Percentiles rank a stretch among this genome's conserved stretches.
phyloP scores from a whole-genome alignment of 2,329 filamentous ascomycete genomes.

The Neurospora crassa region DNA sequence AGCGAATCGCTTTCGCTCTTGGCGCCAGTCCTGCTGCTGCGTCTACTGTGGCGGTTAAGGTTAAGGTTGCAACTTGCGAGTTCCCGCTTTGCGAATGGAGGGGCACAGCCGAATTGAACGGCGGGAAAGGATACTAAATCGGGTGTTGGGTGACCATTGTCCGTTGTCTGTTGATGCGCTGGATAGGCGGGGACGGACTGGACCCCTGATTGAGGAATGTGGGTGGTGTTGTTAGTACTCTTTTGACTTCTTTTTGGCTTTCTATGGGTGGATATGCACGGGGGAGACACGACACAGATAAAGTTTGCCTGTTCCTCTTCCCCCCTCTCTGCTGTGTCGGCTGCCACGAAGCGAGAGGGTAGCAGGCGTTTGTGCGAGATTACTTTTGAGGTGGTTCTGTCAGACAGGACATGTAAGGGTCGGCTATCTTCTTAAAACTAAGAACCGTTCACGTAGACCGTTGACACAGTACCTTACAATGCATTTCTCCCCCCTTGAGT shows the following conservation, averaged over 20 bases:
- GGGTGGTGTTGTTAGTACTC: neutral
- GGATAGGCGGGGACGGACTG: neutral
- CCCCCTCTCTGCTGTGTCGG: neutral
- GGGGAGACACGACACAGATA: neutral
- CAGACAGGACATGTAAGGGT: neutral
- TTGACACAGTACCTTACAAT: neutral
- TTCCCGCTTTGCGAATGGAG: neutral
- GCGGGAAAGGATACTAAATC: neutral
- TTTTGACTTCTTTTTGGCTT: neutral
- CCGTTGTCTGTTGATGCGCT: neutral
- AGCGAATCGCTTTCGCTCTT: neutral
- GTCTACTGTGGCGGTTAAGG: neutral
- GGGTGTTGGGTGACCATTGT: neutral
- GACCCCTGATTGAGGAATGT: neutral
- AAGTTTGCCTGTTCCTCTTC: neutral
- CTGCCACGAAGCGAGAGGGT: neutral
- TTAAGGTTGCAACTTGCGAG: neutral
- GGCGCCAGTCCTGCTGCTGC: neutral
- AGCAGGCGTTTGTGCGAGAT: neutral
- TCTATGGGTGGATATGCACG: neutral
- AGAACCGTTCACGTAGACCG: neutral
- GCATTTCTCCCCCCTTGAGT: neutral
- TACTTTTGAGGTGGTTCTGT: neutral
- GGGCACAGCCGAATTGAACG: neutral
- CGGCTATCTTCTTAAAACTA: neutral